These are phyloP conservation scores for Cymbidium sinense DNA, from an alignment of 106 monocot genomes.

Conservation along the genomic window DNA sequence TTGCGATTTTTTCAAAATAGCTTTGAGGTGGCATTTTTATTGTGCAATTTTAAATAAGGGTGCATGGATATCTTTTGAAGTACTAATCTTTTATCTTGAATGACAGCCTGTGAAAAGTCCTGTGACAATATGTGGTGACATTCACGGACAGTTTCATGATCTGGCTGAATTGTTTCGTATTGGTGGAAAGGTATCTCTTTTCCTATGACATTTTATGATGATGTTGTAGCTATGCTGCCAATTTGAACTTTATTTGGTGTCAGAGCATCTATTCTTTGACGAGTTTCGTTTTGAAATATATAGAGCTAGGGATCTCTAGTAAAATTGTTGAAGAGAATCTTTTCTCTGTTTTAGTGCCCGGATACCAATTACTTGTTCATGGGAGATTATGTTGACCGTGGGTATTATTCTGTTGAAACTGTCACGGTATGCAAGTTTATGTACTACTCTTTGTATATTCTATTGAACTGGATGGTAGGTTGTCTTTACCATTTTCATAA, in stretches of 20 bases:
- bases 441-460: background rate
- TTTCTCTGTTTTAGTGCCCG: slow-evolving; percentile 65
- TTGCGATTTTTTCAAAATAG: too few species aligned
- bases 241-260: slow-evolving; percentile 1
- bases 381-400: slow-evolving; percentile 99
- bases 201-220: background rate
- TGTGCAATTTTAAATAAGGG: too few species aligned
- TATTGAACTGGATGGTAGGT: background rate
- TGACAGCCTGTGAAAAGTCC: slow-evolving; percentile 97
- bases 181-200: slow-evolving; percentile 83
- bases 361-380: slow-evolving; percentile 99
- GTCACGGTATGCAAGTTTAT: slow-evolving; percentile 58
- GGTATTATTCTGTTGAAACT: slow-evolving; percentile 99
- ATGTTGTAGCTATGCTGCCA: background rate
- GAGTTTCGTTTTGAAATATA: background rate
- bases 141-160: slow-evolving; percentile 99
- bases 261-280: background rate
- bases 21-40: too few species aligned
- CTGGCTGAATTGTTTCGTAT: slow-evolving; percentile 91
- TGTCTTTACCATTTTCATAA: slow-evolving; percentile 5
- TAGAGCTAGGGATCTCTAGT: background rate
- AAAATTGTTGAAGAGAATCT: slow-evolving; percentile 6
- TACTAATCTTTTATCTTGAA: background rate
- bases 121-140: slow-evolving; percentile 98
- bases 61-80: background rate